Base-by-base conservation (phyloP, 2,329 filamentous ascomycete genomes). In the Colletotrichum graminicola region DNA sequence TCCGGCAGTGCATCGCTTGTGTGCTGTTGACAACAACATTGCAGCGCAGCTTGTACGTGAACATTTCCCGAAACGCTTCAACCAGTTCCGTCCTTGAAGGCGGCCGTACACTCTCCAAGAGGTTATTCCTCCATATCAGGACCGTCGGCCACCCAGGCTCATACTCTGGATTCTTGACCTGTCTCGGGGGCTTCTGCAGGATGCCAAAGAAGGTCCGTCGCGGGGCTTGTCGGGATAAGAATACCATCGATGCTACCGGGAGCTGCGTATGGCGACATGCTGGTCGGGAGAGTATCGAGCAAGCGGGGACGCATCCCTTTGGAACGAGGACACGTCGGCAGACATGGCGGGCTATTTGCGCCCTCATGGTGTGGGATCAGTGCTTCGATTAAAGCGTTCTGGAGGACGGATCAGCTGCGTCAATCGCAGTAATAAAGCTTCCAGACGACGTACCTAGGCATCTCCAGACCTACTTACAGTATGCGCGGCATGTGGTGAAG, bases 91-190 rank as follows among this genome's bases (percentile, higher is more conserved):
- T 79, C 3, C 85, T 82, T 0, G 88, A 80, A 21, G 93, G 94
- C 12, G 89, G 87, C 43, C 94, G 88, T 45, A 90, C 84, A 62
- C 88, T 86, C 67, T 93, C 87, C 62, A 88, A 85, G 75, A 91
- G 83, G 72, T 89, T 88, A 75, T 89, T 88, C 63, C 88, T 84
- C 79, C 94, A 88, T 70, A 93, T 88, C 76, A 93, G 87, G 82
- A 97, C 89, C 21, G 87, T 88, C 74, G 90, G 89, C 76, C 94
- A 88, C 64, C 94, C 94, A 0, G 89, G 92, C 76, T 90, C 92
- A 72, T 91, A 83, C 75, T 90, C 86, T 62, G 90, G 85, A 29
- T 89, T 85, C 78, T 90, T 91, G 54, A 90, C 81, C 67, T 87
- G 83, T 70, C 89, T 85, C 23, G 89, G 86, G 4, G 89, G 82